Base-by-base conservation (phyloP, 352 stramenopile genomes). In the Phytophthora fragariaefolia region DNA sequence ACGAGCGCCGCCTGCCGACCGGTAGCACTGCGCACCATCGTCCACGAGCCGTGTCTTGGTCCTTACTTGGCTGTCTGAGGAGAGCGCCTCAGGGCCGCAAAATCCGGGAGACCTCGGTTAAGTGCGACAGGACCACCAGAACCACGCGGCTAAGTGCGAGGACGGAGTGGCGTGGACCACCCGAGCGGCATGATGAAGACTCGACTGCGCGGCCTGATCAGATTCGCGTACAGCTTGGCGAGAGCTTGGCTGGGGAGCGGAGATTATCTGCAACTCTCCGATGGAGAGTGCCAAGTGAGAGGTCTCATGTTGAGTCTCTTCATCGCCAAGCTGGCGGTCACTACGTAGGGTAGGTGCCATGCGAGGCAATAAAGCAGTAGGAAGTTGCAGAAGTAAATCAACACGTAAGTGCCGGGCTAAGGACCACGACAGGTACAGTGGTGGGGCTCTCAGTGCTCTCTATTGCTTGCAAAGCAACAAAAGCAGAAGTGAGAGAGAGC, bases 1-100 rank as follows among this genome's bases (percentile, higher is more conserved):
- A 63, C 71, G 51, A 85, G 57, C 54, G 71, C 76, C 30, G 76
- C 66, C 9, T 74, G 71, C 17, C 71, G 63, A 66, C 62, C 58
- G 43, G 52, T 55, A 47, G 52, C 40, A 42, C 34, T 12, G 18
- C 17, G 13, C 18, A 69, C 23, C 24, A 79, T 49, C 65, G 77
- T 74, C n/a, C n/a, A n/a, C n/a, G n/a, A n/a, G n/a, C n/a, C n/a
- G 3, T 36, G 42, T 30, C 22, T 46, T 8, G 15, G 10, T 13
- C 36, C 15, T 9, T 46, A 26, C 24, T n/a, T n/a, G 23, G 28
- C 22, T 32, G 17, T 7, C 9, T 53, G 26, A 8, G 46, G 28
- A 55, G 17, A 22, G 17, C 43, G 30, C 17, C 23, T 59, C 34
- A 52, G 51, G 63, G 65, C 65, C 65, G 52, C 65, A 73, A 65